Conservation (phyloP, 192 early-diverging fungal species). For the Backusella parvicylindrica region DNA sequence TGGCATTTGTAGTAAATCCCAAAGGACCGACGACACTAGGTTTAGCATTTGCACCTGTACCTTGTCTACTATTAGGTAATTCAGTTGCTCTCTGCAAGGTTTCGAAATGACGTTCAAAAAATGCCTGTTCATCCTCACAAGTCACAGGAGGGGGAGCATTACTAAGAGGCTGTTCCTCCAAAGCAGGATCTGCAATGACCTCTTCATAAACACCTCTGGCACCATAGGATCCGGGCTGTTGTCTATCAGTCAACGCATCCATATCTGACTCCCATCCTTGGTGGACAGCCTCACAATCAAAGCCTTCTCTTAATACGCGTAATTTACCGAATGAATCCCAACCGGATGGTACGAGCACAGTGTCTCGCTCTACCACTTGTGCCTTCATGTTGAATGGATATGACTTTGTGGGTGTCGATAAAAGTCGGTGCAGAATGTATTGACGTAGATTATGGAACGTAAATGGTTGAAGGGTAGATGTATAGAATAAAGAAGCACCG, state of each 20-base stretch:
- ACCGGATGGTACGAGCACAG: slow-evolving; percentile 84
- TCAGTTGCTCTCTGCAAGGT: slow-evolving; percentile 64
- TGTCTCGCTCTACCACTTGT: slow-evolving; percentile 84
- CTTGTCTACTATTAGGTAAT: slow-evolving; percentile 36
- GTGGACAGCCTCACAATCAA: slow-evolving; percentile 60
- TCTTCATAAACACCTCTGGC: slow-evolving; percentile 60
- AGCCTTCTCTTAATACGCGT: slow-evolving; percentile 68
- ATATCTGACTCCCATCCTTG: slow-evolving; percentile 63
- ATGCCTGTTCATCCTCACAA: slow-evolving; percentile 86
- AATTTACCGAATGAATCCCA: slow-evolving; percentile 95
- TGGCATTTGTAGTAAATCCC: slow-evolving; percentile 22
- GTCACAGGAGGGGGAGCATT: slow-evolving; percentile 59
- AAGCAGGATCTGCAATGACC: slow-evolving; percentile 44
- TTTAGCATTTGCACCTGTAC: slow-evolving; percentile 34
- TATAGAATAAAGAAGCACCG: slow-evolving; percentile 90
- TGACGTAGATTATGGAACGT: slow-evolving; percentile 75
- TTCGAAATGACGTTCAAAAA: slow-evolving; percentile 78
- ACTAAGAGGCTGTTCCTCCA: slow-evolving; percentile 41
- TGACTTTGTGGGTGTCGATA: slow-evolving; percentile 36
- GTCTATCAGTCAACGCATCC: slow-evolving; percentile 22
- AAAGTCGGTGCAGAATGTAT: slow-evolving; percentile 76
- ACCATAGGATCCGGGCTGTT: slow-evolving; percentile 36
- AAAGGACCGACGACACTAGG: slow-evolving; percentile 54
- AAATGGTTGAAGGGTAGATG: slow-evolving; percentile 72
- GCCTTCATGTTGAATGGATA: slow-evolving; percentile 67